Evolutionary conservation across 257 asterid species (phyloP).

Genomic region (Ehretia macrophylla): DNA sequence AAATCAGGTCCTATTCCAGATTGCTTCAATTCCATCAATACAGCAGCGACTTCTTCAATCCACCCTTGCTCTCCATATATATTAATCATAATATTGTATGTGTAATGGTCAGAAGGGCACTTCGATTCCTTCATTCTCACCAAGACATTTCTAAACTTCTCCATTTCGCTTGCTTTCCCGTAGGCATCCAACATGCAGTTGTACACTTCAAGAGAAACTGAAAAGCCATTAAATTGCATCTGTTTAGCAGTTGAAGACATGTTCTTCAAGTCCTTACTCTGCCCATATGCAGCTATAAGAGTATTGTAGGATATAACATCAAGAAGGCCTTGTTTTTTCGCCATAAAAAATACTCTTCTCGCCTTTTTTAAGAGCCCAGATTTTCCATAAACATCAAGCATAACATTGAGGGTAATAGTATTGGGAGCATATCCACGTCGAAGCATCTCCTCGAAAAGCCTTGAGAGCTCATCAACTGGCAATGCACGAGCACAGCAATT

Average conservation of each 20-base stretch:
- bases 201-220: slow-evolving; percentile 86
- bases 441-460: slow-evolving; percentile 82
- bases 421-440: slow-evolving; percentile 62
- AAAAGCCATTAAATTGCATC: slow-evolving; percentile 81
- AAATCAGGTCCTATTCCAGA: slow-evolving; percentile 61
- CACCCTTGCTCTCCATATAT: slow-evolving; percentile 77
- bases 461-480: slow-evolving; percentile 87
- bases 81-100: slow-evolving; percentile 73
- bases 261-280: slow-evolving; percentile 56
- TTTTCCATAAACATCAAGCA: slow-evolving; percentile 77
- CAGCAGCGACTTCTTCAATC: slow-evolving; percentile 65
- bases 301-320: slow-evolving; percentile 85
- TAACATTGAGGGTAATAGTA: slow-evolving; percentile 64
- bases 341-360: slow-evolving; percentile 58
- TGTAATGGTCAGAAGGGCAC: slow-evolving; percentile 55
- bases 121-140: slow-evolving; percentile 70
- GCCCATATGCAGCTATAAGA: slow-evolving; percentile 81
- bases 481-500: slow-evolving; percentile 82
- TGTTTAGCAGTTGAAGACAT: slow-evolving; percentile 61
- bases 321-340: slow-evolving; percentile 57
- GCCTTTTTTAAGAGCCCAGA: slow-evolving; percentile 70
- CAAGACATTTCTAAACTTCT: slow-evolving; percentile 63
- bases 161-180: slow-evolving; percentile 91
- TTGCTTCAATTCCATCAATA: slow-evolving; percentile 54
- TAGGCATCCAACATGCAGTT: slow-evolving; percentile 91